phyloP scores from a whole-genome alignment of 495 filamentous ascomycete species.

The Aspergillus indologenus region DNA sequence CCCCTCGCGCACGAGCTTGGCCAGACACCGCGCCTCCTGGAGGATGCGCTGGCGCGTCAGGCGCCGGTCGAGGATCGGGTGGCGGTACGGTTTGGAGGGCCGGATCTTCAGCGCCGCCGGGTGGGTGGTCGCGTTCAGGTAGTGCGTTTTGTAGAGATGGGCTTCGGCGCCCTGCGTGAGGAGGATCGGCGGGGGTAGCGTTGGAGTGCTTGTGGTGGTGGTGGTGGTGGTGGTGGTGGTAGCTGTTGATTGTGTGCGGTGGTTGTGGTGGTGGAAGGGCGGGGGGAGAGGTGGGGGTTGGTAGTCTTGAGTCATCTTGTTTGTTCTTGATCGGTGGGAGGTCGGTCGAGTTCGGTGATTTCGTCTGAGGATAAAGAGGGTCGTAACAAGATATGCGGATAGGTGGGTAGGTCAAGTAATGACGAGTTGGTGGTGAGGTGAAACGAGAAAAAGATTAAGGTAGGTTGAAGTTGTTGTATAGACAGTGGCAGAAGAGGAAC shows the following conservation, averaged over 20 bases:
- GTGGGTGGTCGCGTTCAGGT: conserved; percentile 60
- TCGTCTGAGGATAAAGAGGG: too few species aligned
- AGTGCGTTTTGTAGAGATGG: conserved; percentile 83
- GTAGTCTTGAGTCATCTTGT: neutral
- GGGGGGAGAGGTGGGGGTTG: neutral
- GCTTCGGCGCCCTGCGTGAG: conserved; percentile 94
- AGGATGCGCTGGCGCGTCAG: conserved; percentile 83
- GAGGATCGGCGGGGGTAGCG: conserved; percentile 49
- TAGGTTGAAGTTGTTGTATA: neutral
- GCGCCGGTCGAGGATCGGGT: conserved; percentile 83
- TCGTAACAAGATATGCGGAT: too few species aligned
- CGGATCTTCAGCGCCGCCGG: conserved; percentile 89
- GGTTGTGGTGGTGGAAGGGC: neutral
- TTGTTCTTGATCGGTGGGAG: neutral
- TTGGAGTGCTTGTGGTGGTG: neutral
- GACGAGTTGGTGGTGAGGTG: too few species aligned
- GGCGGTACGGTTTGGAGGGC: conserved; percentile 87
- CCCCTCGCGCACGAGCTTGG: conserved; percentile 69
- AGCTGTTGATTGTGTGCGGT: neutral
- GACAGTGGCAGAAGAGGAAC: neutral
- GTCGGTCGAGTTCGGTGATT: neutral
- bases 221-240: conserved; percentile 1
- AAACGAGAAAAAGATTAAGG: too few species aligned
- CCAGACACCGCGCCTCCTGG: conserved; percentile 81
- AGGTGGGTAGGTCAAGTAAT: too few species aligned